phyloP scores from a whole-genome alignment of 345 rosid species.

The Pistacia vera region DNA sequence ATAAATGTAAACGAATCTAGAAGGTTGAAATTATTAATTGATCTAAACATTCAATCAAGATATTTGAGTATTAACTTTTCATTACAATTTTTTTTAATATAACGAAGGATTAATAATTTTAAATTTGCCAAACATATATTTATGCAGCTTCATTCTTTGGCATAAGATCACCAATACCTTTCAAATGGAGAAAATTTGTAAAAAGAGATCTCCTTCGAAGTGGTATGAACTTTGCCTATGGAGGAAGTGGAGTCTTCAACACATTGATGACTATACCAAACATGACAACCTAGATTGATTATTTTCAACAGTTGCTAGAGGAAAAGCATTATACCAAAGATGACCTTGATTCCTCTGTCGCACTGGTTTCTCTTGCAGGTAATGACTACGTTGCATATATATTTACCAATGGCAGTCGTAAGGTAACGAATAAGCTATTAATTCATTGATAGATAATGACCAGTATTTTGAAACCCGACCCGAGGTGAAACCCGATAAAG shows the following conservation, averaged over 20 bases:
- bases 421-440: background rate
- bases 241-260: slow-evolving; percentile 52
- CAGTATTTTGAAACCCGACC: too few relatives aligned
- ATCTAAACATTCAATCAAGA: too few relatives aligned
- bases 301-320: slow-evolving; percentile 30
- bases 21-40: too few relatives aligned
- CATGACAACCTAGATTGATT: slow-evolving; percentile 46
- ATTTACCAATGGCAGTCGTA: background rate
- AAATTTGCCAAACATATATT: background rate
- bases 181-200: slow-evolving; percentile 24
- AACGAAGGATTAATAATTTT: background rate
- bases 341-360: slow-evolving; percentile 41
- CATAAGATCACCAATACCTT: slow-evolving; percentile 31
- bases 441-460: too few relatives aligned
- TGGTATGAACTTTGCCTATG: slow-evolving; percentile 56
- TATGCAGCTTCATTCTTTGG: slow-evolving; percentile 40
- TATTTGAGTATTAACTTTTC: too few relatives aligned
- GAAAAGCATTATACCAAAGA: slow-evolving; percentile 23
- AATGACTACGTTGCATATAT: slow-evolving; percentile 46
- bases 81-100: too few relatives aligned
- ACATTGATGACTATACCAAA: slow-evolving; percentile 42
- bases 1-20: too few relatives aligned
- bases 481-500: too few relatives aligned
- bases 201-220: background rate
- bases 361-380: slow-evolving; percentile 40